A percentile compares a stretch with the other conserved stretches of the same genome.
These are phyloP conservation scores for Colletotrichum nymphaeae DNA, from an alignment of 2,329 filamentous ascomycete species.

Conservation along the genomic window DNA sequence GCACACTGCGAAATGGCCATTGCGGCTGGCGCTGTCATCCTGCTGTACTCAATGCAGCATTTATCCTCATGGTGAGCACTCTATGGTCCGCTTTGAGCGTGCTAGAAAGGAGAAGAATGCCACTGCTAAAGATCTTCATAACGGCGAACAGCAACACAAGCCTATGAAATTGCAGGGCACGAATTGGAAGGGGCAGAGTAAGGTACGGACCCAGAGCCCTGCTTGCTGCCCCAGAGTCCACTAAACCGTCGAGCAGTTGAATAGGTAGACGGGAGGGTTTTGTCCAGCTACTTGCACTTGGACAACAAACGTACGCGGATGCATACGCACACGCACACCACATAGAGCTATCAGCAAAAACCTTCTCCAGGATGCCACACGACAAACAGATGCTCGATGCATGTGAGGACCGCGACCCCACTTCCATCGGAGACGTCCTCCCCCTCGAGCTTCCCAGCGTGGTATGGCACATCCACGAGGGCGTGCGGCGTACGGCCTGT, in stretches of 20 bases:
- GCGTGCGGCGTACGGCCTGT: slow-evolving; percentile 8
- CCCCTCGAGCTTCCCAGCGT: slow-evolving; percentile 26
- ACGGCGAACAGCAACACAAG: not conserved
- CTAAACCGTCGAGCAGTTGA: not conserved
- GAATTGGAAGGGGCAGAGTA: not conserved
- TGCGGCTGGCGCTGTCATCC: not conserved
- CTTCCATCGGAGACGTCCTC: slow-evolving; percentile 24
- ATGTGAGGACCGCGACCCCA: slow-evolving; percentile 31
- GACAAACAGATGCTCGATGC: slow-evolving; percentile 29
- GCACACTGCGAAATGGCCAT: not conserved
- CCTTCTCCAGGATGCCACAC: slow-evolving; percentile 24
- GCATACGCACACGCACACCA: slow-evolving; percentile 1
- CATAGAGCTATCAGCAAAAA: slow-evolving; percentile 1
- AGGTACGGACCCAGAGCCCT: no score
- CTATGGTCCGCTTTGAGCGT: no score
- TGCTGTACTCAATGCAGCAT: not conserved
- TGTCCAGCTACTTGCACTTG: not conserved
- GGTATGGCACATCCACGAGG: slow-evolving; percentile 26
- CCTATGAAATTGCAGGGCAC: not conserved
- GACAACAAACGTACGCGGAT: not conserved
- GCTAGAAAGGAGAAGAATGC: not conserved
- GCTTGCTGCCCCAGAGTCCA: not conserved
- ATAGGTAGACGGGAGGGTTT: not conserved
- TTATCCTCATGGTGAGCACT: not conserved
- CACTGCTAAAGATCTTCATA: not conserved